phyloP scores from a whole-genome alignment of 768 basidiomycete species.

The Naganishia antarctica region DNA sequence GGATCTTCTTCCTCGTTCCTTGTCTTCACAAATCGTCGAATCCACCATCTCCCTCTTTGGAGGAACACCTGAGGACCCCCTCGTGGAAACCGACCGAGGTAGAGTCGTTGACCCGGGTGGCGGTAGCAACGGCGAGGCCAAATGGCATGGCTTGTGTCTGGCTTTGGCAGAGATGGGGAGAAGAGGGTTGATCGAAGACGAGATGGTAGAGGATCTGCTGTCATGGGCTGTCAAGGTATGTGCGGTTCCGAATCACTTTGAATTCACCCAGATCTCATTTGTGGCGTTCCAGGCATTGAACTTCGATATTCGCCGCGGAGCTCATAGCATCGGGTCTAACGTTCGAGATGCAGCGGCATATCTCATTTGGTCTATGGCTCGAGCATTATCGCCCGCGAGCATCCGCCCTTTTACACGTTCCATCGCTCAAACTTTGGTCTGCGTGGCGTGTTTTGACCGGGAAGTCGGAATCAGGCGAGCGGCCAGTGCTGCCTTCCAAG shows the following conservation, averaged over 20 bases:
- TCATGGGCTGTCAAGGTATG: slow-evolving; percentile 74
- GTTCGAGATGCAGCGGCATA: slow-evolving; percentile 94
- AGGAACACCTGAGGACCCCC: slow-evolving; percentile 47
- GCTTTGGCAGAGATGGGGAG: slow-evolving; percentile 90
- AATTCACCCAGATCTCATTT: slow-evolving; percentile 17
- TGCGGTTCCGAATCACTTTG: slow-evolving; percentile 10
- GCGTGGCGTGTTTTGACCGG: slow-evolving; percentile 80
- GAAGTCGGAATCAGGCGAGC: slow-evolving; percentile 92
- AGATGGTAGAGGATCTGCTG: slow-evolving; percentile 62
- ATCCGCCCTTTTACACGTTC: slow-evolving; percentile 61
- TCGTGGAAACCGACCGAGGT: slow-evolving; percentile 33
- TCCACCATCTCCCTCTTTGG: slow-evolving; percentile 70
- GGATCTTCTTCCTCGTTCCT: slow-evolving; percentile 69
- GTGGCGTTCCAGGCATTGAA: slow-evolving; percentile 64
- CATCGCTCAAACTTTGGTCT: slow-evolving; percentile 68
- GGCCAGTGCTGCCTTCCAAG: slow-evolving; percentile 95
- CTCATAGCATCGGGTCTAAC: slow-evolving; percentile 88
- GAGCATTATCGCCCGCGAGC: slow-evolving; percentile 55
- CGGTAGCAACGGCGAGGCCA: slow-evolving; percentile 59
- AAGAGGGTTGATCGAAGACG: slow-evolving; percentile 62
- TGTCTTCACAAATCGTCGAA: slow-evolving; percentile 74
- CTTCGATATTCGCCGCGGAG: slow-evolving; percentile 85
- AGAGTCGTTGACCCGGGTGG: slow-evolving; percentile 41
- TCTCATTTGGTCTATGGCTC: slow-evolving; percentile 87
- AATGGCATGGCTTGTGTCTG: slow-evolving; percentile 92